phyloP scores from a whole-genome alignment of 768 basidiomycete genomes.

The Tephrocybe sp. region DNA sequence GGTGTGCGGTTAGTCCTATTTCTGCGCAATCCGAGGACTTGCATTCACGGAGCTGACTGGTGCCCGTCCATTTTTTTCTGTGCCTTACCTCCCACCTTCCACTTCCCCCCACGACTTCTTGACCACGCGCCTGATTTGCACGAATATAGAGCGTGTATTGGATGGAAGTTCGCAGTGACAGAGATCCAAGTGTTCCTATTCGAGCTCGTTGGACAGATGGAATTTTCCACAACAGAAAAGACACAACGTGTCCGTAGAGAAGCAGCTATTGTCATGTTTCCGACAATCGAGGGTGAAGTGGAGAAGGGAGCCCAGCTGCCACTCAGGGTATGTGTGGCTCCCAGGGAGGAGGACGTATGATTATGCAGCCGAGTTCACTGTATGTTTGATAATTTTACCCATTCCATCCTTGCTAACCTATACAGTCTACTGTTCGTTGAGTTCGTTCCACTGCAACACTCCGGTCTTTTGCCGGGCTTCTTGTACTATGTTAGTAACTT shows the following conservation, averaged over 20 bases:
- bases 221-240: slow-evolving; percentile 44
- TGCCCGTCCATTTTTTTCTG: background rate
- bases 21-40: background rate
- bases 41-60: background rate
- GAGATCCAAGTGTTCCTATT: slow-evolving; percentile 63
- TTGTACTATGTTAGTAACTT: background rate
- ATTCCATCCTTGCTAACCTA: background rate
- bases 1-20: slow-evolving; percentile 27
- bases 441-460: background rate
- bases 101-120: background rate
- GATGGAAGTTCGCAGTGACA: slow-evolving; percentile 41
- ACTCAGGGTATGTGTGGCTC: slow-evolving; percentile 34
- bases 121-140: background rate
- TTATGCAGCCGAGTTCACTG: background rate
- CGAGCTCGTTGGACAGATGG: slow-evolving; percentile 53
- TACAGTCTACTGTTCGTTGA: background rate
- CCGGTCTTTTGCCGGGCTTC: background rate
- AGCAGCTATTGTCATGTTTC: slow-evolving; percentile 39
- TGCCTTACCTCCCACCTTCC: background rate
- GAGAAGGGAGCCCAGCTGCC: slow-evolving; percentile 44
- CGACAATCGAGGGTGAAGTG: slow-evolving; percentile 40
- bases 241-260: slow-evolving; percentile 36
- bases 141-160: slow-evolving; percentile 30
- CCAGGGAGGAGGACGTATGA: slow-evolving; percentile 22
- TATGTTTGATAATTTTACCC: background rate